phyloP scores from a whole-genome alignment of 768 basidiomycete species.

The Favolaschia claudopus region DNA sequence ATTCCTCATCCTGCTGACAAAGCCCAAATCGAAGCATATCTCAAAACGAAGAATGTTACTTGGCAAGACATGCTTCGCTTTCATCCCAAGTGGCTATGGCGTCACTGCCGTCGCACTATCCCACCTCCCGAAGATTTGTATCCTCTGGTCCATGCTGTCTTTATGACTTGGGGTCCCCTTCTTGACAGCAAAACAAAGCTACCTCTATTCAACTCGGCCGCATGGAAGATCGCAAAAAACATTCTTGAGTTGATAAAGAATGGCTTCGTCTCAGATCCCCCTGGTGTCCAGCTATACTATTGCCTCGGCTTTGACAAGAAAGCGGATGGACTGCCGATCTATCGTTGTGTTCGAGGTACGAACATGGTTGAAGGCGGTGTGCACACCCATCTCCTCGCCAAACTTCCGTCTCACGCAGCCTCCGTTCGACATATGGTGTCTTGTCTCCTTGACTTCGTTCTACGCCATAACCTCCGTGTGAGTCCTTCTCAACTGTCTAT shows the following conservation, averaged over 20 bases:
- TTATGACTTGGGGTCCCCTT: conserved; percentile 29
- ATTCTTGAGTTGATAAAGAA: conserved; percentile 29
- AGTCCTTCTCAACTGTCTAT: background rate
- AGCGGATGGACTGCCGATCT: conserved; percentile 34
- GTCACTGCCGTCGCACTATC: conserved; percentile 24
- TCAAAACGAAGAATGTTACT: background rate
- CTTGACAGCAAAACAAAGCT: conserved; percentile 28
- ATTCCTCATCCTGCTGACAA: too few species aligned
- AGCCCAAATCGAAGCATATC: background rate
- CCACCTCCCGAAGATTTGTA: conserved; percentile 31
- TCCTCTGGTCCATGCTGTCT: conserved; percentile 21
- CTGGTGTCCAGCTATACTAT: conserved; percentile 34
- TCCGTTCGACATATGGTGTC: conserved; percentile 32
- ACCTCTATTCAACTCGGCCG: conserved; percentile 22
- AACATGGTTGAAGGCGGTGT: conserved; percentile 45
- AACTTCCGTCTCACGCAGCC: conserved; percentile 29
- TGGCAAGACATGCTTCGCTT: conserved; percentile 15
- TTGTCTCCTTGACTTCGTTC: conserved; percentile 29
- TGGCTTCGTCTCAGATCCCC: conserved; percentile 41
- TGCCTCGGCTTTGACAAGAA: conserved; percentile 27
- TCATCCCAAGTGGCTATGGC: conserved; percentile 27
- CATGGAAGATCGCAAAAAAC: conserved; percentile 23
- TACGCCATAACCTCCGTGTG: conserved; percentile 35
- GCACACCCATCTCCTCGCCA: conserved; percentile 37
- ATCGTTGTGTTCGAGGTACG: conserved; percentile 39